Base-by-base conservation (phyloP, 768 basidiomycete species). In the Mycena albidolilacea region DNA sequence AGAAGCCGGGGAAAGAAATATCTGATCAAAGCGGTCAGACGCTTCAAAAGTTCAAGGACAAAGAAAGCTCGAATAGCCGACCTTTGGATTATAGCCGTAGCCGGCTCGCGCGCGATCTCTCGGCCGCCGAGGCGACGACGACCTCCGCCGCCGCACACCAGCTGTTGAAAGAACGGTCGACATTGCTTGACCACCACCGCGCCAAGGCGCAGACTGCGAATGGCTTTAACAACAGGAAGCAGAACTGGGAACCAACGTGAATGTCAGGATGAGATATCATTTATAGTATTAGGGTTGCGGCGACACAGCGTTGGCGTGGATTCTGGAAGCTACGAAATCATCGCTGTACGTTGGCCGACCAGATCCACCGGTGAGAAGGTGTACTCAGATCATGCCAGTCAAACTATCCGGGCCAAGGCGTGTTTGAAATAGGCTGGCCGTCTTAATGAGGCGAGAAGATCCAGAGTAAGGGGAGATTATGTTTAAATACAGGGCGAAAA, bases 271-370 rank as follows among this genome's bases (percentile, higher is more conserved):
- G 76, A 66, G 59, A 76, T 50, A 64, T 79, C 81, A 86, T 87
- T 87, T 88, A 88, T 87, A 87, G 81, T 64, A 80, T 80, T 84
- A 63, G 67, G 46, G 39, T 65, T 50, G 59, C 48, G 41, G 63
- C 57, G 61, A 67, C 68, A 68, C 65, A 23, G 23, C 74, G 67
- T 73, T 75, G 74, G 41, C 55, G 41, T 44, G 70, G 62, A 82
- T 85, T 86, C 84, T 85, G 84, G 85, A 85, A 85, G 81, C 81
- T 84, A 83, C 82, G 84, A 86, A 83, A 85, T 85, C 84, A 79
- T 75, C 68, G 77, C 77, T 84, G 80, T 79, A 80, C 82, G 83
- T 82, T 80, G 81, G 74, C 79, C 81, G 83, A 50, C 86, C 85
- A 85, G 81, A 83, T 77, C 76, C 77, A 80, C 79, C 85, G 84